These are phyloP conservation scores for Wickerhamomyces ciferrii DNA, from an alignment of 805 yeast genomes.

Conservation along the genomic window DNA sequence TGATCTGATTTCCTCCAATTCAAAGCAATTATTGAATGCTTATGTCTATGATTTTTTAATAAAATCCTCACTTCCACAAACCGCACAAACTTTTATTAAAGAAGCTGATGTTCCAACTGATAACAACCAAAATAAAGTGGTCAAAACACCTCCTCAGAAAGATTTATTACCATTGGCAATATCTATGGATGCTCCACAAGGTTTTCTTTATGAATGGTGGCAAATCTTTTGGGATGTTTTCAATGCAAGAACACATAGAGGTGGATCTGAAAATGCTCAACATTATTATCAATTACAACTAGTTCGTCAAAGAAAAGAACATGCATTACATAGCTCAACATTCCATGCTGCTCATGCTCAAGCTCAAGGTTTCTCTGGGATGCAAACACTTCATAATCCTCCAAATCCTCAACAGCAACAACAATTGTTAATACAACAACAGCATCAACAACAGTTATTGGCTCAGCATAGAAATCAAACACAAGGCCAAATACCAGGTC, in stretches of 20 bases:
- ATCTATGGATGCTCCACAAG: conserved; percentile 78
- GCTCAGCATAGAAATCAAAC: neutral
- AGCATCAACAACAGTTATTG: conserved; percentile 1
- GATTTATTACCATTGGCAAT: conserved; percentile 46
- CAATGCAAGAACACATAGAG: conserved; percentile 70
- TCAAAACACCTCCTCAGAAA: conserved; percentile 22
- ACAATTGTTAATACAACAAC: conserved; percentile 20
- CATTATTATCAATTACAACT: conserved; percentile 66
- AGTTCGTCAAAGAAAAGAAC: conserved; percentile 56
- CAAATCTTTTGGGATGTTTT: conserved; percentile 92
- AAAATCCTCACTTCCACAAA: conserved; percentile 64
- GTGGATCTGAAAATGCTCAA: conserved; percentile 57
- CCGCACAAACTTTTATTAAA: conserved; percentile 68
- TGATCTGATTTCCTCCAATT: conserved; percentile 20
- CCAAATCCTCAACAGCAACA: conserved; percentile 17
- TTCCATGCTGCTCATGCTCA: conserved; percentile 40
- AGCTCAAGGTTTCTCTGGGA: conserved; percentile 21
- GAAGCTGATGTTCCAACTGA: conserved; percentile 61
- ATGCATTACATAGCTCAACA: conserved; percentile 39
- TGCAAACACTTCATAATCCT: conserved; percentile 12
- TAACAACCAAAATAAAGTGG: conserved; percentile 10
- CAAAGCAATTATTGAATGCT: conserved; percentile 63
- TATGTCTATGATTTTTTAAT: conserved; percentile 82
- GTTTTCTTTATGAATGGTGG: conserved; percentile 94
- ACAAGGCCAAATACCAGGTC: neutral